phyloP scores from a whole-genome alignment of 768 basidiomycete genomes.

The Artomyces pyxidatus region DNA sequence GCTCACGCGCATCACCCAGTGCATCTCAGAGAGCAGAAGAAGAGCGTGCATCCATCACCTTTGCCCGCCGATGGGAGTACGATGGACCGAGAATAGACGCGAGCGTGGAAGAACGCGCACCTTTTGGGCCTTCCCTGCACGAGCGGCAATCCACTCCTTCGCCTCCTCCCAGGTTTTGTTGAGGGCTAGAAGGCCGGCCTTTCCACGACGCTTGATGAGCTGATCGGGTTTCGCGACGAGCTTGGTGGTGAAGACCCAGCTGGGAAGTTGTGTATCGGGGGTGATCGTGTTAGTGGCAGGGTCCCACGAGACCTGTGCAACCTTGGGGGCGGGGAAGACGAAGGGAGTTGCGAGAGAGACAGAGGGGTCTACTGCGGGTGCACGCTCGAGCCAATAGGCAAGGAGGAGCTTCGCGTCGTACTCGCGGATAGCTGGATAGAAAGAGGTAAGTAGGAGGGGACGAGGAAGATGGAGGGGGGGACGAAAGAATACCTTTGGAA shows the following conservation, averaged over 20 bases:
- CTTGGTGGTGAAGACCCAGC: conserved; percentile 78
- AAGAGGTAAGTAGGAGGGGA: conserved; percentile 5
- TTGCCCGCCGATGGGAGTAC: too few species aligned
- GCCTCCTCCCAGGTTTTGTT: conserved; percentile 92
- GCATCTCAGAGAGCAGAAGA: too few species aligned
- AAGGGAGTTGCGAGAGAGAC: conserved; percentile 48
- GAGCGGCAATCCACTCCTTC: conserved; percentile 76
- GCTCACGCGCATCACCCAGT: too few species aligned
- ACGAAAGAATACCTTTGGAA: conserved; percentile 11
- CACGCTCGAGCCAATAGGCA: conserved; percentile 94
- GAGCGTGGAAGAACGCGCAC: too few species aligned
- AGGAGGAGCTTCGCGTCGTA: conserved; percentile 98
- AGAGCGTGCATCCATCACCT: too few species aligned
- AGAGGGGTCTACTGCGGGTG: conserved; percentile 68
- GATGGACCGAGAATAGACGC: too few species aligned
- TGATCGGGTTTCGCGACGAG: conserved; percentile 97
- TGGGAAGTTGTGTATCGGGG: conserved; percentile 52
- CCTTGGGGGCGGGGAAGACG: conserved; percentile 57
- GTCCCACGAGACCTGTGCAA: conserved; percentile 88
- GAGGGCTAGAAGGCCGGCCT: conserved; percentile 89
- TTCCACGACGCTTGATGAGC: conserved; percentile 98
- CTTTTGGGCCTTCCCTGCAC: conserved; percentile 90
- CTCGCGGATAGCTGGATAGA: conserved; percentile 72
- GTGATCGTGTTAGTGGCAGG: conserved; percentile 54
- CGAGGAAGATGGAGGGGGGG: not conserved